Percentiles rank a stretch among this genome's conserved stretches.
Evolutionary conservation across 1,139 yeast species (phyloP).

Genomic region (Geotrichum australiense): DNA sequence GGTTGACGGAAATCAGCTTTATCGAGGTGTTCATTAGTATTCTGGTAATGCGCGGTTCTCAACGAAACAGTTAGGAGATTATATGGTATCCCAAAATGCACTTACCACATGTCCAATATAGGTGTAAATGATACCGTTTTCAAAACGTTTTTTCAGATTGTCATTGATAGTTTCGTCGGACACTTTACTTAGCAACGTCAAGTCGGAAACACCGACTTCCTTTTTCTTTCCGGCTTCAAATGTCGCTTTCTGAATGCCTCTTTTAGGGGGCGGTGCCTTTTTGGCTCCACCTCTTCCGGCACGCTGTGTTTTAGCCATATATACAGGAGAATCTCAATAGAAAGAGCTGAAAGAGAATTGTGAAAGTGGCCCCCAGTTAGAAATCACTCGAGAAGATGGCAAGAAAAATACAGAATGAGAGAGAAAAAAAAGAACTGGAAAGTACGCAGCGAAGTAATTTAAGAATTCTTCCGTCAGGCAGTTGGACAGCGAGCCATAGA

Average conservation of each 20-base stretch:
- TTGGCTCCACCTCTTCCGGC: conserved; percentile 46
- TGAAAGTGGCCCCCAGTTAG: conserved; percentile 1
- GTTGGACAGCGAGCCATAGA: too few species aligned
- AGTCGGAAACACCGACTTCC: conserved; percentile 95
- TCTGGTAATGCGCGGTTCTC: too few species aligned
- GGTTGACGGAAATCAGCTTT: conserved; percentile 85
- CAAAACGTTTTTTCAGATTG: conserved; percentile 80
- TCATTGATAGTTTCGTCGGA: conserved; percentile 91
- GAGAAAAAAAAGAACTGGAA: not conserved
- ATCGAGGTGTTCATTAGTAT: not conserved
- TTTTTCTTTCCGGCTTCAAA: conserved; percentile 84
- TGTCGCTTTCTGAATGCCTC: conserved; percentile 79
- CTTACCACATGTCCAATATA: conserved; percentile 37
- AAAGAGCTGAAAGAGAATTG: not conserved
- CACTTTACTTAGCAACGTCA: conserved; percentile 81
- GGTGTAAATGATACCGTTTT: conserved; percentile 76
- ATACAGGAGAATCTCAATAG: too few species aligned
- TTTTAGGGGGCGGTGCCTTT: conserved; percentile 44
- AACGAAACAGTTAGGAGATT: not conserved
- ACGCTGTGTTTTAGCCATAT: conserved; percentile 3
- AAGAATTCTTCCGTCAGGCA: too few species aligned
- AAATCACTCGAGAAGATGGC: not conserved
- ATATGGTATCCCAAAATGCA: not conserved
- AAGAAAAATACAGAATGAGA: not conserved
- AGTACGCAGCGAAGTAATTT: not conserved